These are phyloP conservation scores for Mycena polygramma DNA, from an alignment of 768 basidiomycete species.

Conservation along the genomic window DNA sequence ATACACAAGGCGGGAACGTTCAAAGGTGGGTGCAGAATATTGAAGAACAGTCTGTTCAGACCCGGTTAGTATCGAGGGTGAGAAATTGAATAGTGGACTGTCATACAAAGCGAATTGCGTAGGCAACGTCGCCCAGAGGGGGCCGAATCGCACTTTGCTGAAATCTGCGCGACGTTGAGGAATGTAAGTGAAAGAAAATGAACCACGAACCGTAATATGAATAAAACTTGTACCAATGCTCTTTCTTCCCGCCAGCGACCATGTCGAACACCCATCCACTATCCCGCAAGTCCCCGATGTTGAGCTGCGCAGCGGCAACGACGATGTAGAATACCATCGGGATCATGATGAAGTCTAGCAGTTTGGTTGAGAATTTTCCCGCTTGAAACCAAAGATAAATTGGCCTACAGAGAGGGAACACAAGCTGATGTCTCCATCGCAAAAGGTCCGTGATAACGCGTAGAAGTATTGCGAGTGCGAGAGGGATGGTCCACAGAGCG, in stretches of 20 bases:
- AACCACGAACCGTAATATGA: constrained; percentile 76
- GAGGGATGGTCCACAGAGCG: constrained; percentile 83
- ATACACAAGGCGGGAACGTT: constrained; percentile 54
- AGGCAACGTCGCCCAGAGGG: constrained; percentile 87
- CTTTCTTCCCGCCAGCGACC: constrained; percentile 46
- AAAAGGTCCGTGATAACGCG: constrained; percentile 83
- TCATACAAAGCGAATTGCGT: constrained; percentile 93
- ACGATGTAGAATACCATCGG: constrained; percentile 88
- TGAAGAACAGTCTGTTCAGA: constrained; percentile 77
- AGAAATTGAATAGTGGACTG: not conserved
- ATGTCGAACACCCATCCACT: constrained; percentile 93
- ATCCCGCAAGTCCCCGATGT: constrained; percentile 70
- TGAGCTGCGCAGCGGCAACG: constrained; percentile 70
- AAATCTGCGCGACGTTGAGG: constrained; percentile 62
- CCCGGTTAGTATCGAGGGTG: not conserved
- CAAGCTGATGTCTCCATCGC: constrained; percentile 79
- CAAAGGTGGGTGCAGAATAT: constrained; percentile 85
- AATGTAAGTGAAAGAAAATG: constrained; percentile 1
- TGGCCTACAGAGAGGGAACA: constrained; percentile 88
- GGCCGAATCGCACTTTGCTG: constrained; percentile 67
- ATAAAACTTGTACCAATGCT: constrained; percentile 89
- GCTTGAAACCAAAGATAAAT: not conserved
- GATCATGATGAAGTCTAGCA: constrained; percentile 82
- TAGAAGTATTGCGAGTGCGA: constrained; percentile 81
- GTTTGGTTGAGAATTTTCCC: not conserved